These are phyloP conservation scores for Nicotiana obtusifolia DNA, from an alignment of 257 asterid genomes.

Conservation along the genomic window DNA sequence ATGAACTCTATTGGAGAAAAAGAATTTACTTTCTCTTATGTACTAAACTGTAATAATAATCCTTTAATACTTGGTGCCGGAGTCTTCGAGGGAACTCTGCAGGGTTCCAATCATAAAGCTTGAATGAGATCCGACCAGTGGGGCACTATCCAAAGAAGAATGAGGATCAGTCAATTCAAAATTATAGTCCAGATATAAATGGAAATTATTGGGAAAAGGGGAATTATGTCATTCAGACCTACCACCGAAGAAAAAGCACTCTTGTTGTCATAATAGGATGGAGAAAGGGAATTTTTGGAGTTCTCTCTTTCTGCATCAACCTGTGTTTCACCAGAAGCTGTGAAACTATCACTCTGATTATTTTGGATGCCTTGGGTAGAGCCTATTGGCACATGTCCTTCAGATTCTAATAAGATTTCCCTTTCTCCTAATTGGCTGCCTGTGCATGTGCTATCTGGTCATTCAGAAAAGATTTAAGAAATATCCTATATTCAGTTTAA, in stretches of 20 bases:
- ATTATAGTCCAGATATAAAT: constrained; percentile 7
- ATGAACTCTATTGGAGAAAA: constrained; percentile 15
- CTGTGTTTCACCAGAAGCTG: constrained; percentile 42
- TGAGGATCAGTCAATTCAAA: constrained; percentile 1
- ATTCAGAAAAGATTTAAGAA: constrained; percentile 13
- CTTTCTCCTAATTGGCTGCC: constrained; percentile 44
- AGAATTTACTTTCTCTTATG: constrained; percentile 22
- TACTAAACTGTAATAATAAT: constrained; percentile 67
- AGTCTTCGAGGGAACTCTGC: constrained; percentile 91
- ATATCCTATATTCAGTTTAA: neutral
- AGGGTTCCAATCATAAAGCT: constrained; percentile 97
- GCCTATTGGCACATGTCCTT: constrained; percentile 40
- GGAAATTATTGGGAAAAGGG: constrained; percentile 11
- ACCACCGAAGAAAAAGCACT: constrained; percentile 69
- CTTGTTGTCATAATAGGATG: constrained; percentile 55
- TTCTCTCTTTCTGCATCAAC: constrained; percentile 40
- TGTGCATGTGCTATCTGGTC: constrained; percentile 40
- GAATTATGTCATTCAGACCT: constrained; percentile 13
- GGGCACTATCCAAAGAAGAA: constrained; percentile 53
- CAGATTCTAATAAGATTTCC: constrained; percentile 48
- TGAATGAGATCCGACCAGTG: constrained; percentile 86
- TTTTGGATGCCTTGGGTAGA: constrained; percentile 42
- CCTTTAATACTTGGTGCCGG: constrained; percentile 83
- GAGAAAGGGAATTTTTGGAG: constrained; percentile 33
- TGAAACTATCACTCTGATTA: constrained; percentile 42